A percentile compares a stretch with the other conserved stretches of the same genome.
Evolutionary conservation across 2,329 filamentous ascomycete species (phyloP).

Genomic region (Hypomyces rosellus): DNA sequence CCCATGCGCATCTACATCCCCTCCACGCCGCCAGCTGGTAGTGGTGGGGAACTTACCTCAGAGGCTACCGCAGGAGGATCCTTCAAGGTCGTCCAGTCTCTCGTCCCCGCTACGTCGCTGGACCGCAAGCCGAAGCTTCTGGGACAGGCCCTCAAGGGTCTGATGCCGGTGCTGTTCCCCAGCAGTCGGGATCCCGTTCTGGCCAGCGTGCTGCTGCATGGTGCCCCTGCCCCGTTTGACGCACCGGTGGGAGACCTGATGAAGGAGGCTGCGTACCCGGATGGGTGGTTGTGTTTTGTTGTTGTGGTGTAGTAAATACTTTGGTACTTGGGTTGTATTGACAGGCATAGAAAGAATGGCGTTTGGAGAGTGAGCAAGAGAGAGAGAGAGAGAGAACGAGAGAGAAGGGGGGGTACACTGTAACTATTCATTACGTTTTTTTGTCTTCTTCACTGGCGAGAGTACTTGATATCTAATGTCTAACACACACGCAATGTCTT

Average conservation of each 20-base stretch:
- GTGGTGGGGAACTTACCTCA: conserved; percentile 13
- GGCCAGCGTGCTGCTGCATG: conserved; percentile 80
- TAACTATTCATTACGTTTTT: not conserved
- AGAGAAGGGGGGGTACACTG: no score
- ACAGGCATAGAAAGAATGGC: not conserved
- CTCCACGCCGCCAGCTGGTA: conserved; percentile 44
- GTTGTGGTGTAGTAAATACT: conserved; percentile 58
- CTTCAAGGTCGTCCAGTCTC: conserved; percentile 69
- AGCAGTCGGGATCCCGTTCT: conserved; percentile 78
- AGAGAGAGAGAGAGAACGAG: no score
- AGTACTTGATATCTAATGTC: no score
- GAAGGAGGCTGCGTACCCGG: conserved; percentile 75
- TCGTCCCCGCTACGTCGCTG: conserved; percentile 48
- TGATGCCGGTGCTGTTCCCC: conserved; percentile 80
- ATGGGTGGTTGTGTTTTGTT: conserved; percentile 85
- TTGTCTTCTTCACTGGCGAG: not conserved
- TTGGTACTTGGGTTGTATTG: not conserved
- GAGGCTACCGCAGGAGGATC: conserved; percentile 41
- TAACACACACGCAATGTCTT: not conserved
- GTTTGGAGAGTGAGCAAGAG: not conserved
- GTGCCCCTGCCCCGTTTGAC: conserved; percentile 71
- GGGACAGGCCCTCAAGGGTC: conserved; percentile 66
- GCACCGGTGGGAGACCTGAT: conserved; percentile 79
- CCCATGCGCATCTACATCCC: conserved; percentile 84
- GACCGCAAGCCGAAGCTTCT: conserved; percentile 46